Evolutionary conservation across 2,329 filamentous ascomycete species (phyloP), one percentile per base, ranked within the genome.

Genomic region (Fusarium beomiforme): DNA sequence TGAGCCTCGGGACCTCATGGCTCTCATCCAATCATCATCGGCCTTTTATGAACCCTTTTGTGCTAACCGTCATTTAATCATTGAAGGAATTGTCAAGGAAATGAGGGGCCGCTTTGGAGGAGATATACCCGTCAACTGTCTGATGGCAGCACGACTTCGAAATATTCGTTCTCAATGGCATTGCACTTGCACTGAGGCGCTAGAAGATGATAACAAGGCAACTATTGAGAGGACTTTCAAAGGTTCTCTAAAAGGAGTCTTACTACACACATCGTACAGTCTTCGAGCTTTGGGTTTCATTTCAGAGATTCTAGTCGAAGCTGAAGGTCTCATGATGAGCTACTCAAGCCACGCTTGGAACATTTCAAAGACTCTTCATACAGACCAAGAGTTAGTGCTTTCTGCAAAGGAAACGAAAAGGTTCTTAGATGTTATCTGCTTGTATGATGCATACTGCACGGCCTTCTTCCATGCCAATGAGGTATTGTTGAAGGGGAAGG

Each of bases 371-470:
- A 12, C 8, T 13, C 13, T 8, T 33, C 10, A 16, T 8, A n/a
- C 0, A 11, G 7, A 2, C 8, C 10, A 5, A 21, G 10, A 8
- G 4, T 14, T 6, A 2, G 10, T 6, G 14, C 14, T 47, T 10
- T 31, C 7, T 12, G 8, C 3, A 16, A 33, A 3, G 6, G 46
- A 33, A 17, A 49, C 6, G 14, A 49, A 33, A 31, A 17, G 29
- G 17, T 49, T 49, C 11, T 21, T 49, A n/a, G 46, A 49, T 17
- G 8, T 29, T 13, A 23, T 49, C 16, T 49, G n/a, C 17, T 16
- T 49, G 5, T 49, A 33, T 16, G n/a, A 49, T 17, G 46, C 46
- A 1, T 49, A 49, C 13, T 49, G n/a, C 7, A 49, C 7, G 1
- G 16, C 16, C 2, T 49, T 49, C 29, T 23, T 49, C 29, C 33